Percentiles rank a stretch among this genome's conserved stretches.
Evolutionary conservation across 305 asterid species (phyloP).

Genomic region (Fraxinus velutina): DNA sequence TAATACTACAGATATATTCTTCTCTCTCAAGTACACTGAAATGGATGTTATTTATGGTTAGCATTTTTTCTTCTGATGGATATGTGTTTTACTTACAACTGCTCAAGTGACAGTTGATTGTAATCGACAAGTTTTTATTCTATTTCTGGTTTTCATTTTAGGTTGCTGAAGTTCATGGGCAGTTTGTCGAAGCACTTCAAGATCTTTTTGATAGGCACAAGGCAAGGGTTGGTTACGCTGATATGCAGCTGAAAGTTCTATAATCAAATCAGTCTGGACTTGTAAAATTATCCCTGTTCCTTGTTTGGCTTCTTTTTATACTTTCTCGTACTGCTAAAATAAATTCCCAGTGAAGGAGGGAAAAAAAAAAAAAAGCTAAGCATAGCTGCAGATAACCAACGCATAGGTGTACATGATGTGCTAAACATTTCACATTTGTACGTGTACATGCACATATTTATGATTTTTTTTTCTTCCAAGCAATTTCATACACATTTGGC

Average conservation of each 20-base stretch:
- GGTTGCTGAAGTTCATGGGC: conserved; percentile 62
- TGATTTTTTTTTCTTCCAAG: neutral
- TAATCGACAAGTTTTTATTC: neutral
- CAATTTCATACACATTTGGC: neutral
- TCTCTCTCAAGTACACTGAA: neutral
- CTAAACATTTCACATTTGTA: neutral
- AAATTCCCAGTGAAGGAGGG: neutral
- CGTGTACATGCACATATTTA: neutral
- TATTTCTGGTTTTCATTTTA: conserved; percentile 8
- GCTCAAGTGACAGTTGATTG: neutral
- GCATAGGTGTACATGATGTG: neutral
- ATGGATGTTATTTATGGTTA: neutral
- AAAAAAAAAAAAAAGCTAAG: neutral
- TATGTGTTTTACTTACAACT: neutral
- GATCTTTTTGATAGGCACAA: conserved; percentile 67
- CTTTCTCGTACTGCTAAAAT: neutral
- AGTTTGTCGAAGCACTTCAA: conserved; percentile 55
- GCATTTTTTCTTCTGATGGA: neutral
- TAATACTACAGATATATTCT: neutral
- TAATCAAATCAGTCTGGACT: conserved; percentile 22
- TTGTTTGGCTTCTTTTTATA: neutral
- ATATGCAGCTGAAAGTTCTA: conserved; percentile 47
- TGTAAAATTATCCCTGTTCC: neutral
- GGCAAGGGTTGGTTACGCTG: conserved; percentile 51
- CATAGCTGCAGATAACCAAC: neutral